Evolutionary conservation across 108 stramenopile species (phyloP), one percentile per base, ranked within the genome.

Genomic region (Cyclotella choctawhatcheeana): DNA sequence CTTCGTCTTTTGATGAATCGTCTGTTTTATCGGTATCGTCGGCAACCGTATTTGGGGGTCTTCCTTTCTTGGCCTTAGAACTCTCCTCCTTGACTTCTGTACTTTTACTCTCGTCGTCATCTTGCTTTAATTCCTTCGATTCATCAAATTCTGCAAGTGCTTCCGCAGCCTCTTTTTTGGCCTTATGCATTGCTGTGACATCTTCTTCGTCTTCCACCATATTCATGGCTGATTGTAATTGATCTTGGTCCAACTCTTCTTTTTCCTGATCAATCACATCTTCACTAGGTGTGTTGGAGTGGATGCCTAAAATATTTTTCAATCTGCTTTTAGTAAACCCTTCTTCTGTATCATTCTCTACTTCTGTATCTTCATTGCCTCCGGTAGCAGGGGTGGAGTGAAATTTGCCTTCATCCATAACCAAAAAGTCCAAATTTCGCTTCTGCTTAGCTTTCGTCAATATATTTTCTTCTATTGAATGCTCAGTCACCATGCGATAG

Each of bases 401-500:
- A 74, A 98, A 99, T 40, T 98, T 93, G 34, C 98, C 99, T 69
- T 91, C 88, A 30, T 96, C 95, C 93, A 99, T 97, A 0, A 97
- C 96, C 30, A 99, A 69, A 7, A 93, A 86, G 73, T 98, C 97
- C 17, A 99, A 85, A 53, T 97, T 94, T 18, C 89, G 85, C 83
- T 98, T 98, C 71, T 99, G 97, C 58, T 88, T 85, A 29, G 91
- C 97, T 72, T 99, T 99, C 16, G 86, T 65, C 29, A 99, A 76
- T 58, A 99, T 98, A 82, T 98, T 98, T 71, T 99, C 99, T 80
- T 99, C 99, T 47, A 99, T 94, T 0, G 98, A 88, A 60, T 92
- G 85, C 48, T 94, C 89, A 20, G 94, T 96, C 18, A 99, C 86
- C 44, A 99, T 87, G 24, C 99, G 93, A 71, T 98, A 99, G 35